phyloP scores from a whole-genome alignment of 305 asterid species.

The Fraxinus paxiana region DNA sequence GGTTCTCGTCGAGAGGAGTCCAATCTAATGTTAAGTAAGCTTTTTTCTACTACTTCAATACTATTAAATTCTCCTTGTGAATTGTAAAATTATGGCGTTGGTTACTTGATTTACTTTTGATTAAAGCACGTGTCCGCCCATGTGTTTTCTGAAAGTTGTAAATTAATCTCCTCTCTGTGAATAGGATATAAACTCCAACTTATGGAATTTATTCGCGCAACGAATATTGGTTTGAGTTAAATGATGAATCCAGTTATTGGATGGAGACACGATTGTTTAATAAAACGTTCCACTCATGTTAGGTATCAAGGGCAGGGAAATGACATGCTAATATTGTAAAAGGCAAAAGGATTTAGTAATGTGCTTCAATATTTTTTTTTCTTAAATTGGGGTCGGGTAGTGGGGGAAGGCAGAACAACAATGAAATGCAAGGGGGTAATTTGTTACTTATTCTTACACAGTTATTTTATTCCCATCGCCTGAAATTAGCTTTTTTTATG shows the following conservation, averaged over 20 bases:
- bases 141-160: not conserved
- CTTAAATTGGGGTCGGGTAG: not conserved
- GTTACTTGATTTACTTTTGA: not conserved
- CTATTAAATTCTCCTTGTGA: not conserved
- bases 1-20: slow-evolving; percentile 92
- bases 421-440: not conserved
- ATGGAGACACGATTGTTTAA: not conserved
- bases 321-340: not conserved
- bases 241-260: not conserved
- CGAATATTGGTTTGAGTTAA: not conserved
- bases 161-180: not conserved
- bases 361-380: not conserved
- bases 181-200: not conserved
- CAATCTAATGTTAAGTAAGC: slow-evolving; percentile 86
- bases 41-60: not conserved
- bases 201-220: not conserved
- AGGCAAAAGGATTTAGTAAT: not conserved
- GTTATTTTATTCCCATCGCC: not conserved
- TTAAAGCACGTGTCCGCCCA: not conserved
- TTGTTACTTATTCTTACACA: not conserved
- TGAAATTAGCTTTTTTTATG: not conserved
- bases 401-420: not conserved
- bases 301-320: not conserved
- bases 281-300: not conserved
- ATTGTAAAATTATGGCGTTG: not conserved